phyloP scores from a whole-genome alignment of 148 eudicot species.

The Chenopodium quinoa region DNA sequence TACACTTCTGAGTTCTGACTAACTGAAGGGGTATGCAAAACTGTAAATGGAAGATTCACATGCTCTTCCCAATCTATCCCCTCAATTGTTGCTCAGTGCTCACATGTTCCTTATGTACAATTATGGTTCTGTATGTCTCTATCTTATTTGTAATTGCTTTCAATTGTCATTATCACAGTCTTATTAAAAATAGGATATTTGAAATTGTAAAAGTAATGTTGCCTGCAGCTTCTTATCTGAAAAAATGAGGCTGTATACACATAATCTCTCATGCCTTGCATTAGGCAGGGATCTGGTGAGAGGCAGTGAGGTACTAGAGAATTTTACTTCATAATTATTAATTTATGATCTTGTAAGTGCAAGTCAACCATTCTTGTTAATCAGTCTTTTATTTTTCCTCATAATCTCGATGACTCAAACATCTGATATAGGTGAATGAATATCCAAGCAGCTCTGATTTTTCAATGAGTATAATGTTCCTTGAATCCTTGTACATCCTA shows the following conservation, averaged over 20 bases:
- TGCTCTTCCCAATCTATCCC: not conserved
- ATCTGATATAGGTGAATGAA: not conserved
- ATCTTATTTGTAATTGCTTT: not conserved
- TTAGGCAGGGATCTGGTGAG: not conserved
- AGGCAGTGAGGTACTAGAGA: not conserved
- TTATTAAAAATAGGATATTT: not conserved
- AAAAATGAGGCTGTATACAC: not conserved
- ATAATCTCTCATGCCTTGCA: not conserved
- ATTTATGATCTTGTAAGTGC: not conserved
- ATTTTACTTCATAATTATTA: too few species aligned
- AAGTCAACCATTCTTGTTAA: not conserved
- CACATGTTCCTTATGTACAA: not conserved
- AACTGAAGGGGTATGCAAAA: not conserved
- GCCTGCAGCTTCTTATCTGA: not conserved
- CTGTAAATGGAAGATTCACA: not conserved
- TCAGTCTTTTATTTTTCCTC: not conserved
- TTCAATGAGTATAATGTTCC: not conserved
- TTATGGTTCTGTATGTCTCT: not conserved
- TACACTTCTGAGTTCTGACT: not conserved
- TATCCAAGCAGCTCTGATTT: not conserved
- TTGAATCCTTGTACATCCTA: not conserved
- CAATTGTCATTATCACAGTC: not conserved
- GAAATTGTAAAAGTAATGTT: not conserved
- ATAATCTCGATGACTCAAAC: not conserved
- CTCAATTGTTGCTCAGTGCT: not conserved